phyloP scores from a whole-genome alignment of 164 flowering plant genomes.

The Vitis riparia region DNA sequence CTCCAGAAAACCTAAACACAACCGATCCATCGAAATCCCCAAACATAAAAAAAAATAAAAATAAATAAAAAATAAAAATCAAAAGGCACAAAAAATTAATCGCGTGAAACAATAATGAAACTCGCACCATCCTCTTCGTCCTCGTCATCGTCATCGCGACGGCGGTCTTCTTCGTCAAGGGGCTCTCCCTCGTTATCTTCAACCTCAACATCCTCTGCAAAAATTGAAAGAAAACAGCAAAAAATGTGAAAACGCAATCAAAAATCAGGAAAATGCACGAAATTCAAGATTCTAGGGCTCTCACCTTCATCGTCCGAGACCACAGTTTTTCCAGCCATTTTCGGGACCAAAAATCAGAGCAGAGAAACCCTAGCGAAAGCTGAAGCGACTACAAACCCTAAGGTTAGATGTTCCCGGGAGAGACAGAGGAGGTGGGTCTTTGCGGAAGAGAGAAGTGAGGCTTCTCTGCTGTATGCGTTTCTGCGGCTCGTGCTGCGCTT shows the following conservation, averaged over 20 bases:
- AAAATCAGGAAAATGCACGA: neutral
- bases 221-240: neutral
- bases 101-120: neutral
- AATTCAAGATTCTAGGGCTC: neutral
- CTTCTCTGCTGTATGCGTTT: no score
- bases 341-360: neutral
- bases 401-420: no score
- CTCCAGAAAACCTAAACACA: neutral
- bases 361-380: neutral
- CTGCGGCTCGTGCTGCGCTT: no score
- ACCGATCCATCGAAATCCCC: neutral
- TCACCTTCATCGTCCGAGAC: constrained; percentile 28
- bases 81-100: neutral
- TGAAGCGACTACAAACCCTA: no score
- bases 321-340: constrained; percentile 16
- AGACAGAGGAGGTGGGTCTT: no score
- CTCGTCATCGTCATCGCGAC: constrained; percentile 53
- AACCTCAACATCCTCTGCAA: constrained; percentile 52
- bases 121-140: constrained; percentile 52
- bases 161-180: constrained; percentile 29
- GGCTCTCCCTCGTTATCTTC: constrained; percentile 54
- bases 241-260: neutral
- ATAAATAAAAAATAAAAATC: no score
- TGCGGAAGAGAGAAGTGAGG: no score
- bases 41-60: neutral